Evolutionary conservation across 2,329 filamentous ascomycete genomes (phyloP).

Genomic region (Fusarium incarnatum): DNA sequence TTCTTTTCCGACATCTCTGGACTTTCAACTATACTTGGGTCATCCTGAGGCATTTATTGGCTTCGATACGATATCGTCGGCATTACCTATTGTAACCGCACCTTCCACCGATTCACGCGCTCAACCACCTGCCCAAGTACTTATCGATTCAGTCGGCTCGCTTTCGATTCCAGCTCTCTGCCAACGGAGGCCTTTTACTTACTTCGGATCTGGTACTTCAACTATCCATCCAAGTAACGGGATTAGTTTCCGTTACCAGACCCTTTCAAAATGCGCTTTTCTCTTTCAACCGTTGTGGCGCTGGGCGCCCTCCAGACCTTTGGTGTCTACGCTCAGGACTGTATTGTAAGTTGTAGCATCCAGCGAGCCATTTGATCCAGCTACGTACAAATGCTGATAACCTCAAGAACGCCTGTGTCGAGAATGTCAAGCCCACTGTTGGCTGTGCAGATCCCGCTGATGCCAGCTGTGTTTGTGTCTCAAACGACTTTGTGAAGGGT

Average conservation of each 20-base stretch:
- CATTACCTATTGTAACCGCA: background rate
- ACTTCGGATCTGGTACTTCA: background rate
- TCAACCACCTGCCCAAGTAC: background rate
- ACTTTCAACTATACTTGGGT: slow-evolving; percentile 4
- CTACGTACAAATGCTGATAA: slow-evolving; percentile 19
- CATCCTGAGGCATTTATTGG: slow-evolving; percentile 17
- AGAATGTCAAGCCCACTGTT: slow-evolving; percentile 21
- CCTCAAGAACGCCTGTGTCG: slow-evolving; percentile 31
- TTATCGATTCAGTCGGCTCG: background rate
- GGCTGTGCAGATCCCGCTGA: slow-evolving; percentile 48
- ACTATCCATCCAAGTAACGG: slow-evolving; percentile 11
- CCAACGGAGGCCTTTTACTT: background rate
- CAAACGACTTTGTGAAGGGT: slow-evolving; percentile 50
- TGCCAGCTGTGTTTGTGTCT: slow-evolving; percentile 56
- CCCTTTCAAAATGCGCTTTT: slow-evolving; percentile 44
- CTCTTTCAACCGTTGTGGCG: slow-evolving; percentile 47
- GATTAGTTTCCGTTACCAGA: slow-evolving; percentile 4
- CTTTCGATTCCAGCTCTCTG: background rate
- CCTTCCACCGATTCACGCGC: background rate
- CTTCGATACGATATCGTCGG: slow-evolving; percentile 1
- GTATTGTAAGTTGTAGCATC: slow-evolving; percentile 48
- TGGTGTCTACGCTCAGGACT: slow-evolving; percentile 45
- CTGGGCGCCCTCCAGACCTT: slow-evolving; percentile 46
- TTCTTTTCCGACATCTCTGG: slow-evolving; percentile 11
- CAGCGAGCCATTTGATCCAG: background rate